phyloP scores from a whole-genome alignment of 2,329 filamentous ascomycete species.

The Trichoderma asperellum region DNA sequence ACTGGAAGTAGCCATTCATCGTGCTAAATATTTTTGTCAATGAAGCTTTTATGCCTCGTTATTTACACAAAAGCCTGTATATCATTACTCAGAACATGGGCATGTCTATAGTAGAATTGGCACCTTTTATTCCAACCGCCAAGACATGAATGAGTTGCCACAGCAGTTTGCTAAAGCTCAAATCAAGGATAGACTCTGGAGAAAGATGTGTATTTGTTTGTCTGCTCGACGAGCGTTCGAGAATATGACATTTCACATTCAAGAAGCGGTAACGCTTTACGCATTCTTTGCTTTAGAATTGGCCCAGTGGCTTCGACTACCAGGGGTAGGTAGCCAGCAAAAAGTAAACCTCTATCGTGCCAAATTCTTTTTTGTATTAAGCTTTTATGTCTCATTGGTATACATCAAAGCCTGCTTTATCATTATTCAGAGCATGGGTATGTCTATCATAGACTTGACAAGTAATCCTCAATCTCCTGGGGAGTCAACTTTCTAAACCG shows the following conservation, averaged over 20 bases:
- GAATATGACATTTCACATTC: no score
- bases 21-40: slow-evolving; percentile 23
- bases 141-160: no score
- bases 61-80: slow-evolving; percentile 25
- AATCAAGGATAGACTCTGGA: no score
- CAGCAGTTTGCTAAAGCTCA: no score
- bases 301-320: no score
- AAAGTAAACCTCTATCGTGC: background rate
- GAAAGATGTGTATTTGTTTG: no score
- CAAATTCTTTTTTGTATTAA: slow-evolving; percentile 27
- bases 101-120: slow-evolving; percentile 79
- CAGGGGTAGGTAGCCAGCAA: no score
- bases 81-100: slow-evolving; percentile 15
- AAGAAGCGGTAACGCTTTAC: no score
- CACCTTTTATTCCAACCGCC: slow-evolving; percentile 44
- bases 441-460: slow-evolving; percentile 85
- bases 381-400: slow-evolving; percentile 26
- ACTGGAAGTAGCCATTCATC: background rate
- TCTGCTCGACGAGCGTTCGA: background rate
- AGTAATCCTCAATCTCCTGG: slow-evolving; percentile 98
- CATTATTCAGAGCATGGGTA: slow-evolving; percentile 20
- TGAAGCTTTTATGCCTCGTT: slow-evolving; percentile 27
- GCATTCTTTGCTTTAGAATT: no score
- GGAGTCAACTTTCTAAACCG: slow-evolving; percentile 93
- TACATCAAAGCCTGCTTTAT: slow-evolving; percentile 28